Evolutionary conservation across 2,329 filamentous ascomycete genomes (phyloP).

Genomic region (Aspergillus awamori): DNA sequence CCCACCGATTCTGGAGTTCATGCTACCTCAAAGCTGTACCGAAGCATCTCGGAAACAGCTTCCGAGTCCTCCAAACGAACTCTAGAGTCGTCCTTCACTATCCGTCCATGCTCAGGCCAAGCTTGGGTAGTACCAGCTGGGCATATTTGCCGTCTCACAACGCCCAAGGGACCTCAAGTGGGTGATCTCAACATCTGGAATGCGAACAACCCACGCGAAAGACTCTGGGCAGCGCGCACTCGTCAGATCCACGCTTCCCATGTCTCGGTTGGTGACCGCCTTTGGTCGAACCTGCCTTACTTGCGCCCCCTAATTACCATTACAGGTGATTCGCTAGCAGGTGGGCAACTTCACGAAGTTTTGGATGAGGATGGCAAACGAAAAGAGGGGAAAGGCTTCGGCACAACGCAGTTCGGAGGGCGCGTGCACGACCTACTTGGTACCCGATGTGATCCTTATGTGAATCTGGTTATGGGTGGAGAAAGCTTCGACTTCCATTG

Average conservation of each 20-base stretch:
- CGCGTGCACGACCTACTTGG: constrained; percentile 77
- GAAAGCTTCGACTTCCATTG: constrained; percentile 78
- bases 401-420: constrained; percentile 58
- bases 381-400: constrained; percentile 38
- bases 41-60: constrained; percentile 41
- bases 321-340: constrained; percentile 63
- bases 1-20: constrained; percentile 39
- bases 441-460: constrained; percentile 82
- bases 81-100: constrained; percentile 55
- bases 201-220: constrained; percentile 72
- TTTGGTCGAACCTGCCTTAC: constrained; percentile 79
- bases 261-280: constrained; percentile 68
- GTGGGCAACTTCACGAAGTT: constrained; percentile 41
- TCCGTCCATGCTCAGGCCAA: constrained; percentile 72
- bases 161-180: constrained; percentile 77
- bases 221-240: constrained; percentile 80
- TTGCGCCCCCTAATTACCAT: constrained; percentile 75
- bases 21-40: constrained; percentile 40
- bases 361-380: constrained; percentile 39
- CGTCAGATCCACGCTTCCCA: constrained; percentile 78
- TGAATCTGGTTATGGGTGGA: constrained; percentile 73
- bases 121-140: constrained; percentile 73
- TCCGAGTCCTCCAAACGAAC: constrained; percentile 31
- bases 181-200: constrained; percentile 86
- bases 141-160: constrained; percentile 71